Percentiles rank a stretch among this genome's conserved stretches.
These are phyloP conservation scores for Ceratocystis alfenasii DNA, from an alignment of 2,329 filamentous ascomycete genomes.

Conservation along the genomic window DNA sequence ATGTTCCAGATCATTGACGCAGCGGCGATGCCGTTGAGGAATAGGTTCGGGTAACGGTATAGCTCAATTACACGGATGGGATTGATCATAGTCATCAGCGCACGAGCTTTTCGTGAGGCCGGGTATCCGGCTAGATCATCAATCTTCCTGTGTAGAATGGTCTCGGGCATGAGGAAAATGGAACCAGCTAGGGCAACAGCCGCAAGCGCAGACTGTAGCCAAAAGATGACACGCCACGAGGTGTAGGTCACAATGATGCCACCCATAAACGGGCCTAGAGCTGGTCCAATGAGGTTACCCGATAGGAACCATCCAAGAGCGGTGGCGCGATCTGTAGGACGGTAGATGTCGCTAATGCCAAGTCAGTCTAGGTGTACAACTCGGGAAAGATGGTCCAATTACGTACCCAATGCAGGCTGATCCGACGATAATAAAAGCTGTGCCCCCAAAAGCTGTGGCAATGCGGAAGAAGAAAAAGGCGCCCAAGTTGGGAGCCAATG, in stretches of 20 bases:
- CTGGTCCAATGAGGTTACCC: slow-evolving; percentile 60
- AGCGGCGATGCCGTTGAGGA: slow-evolving; percentile 46
- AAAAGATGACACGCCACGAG: slow-evolving; percentile 65
- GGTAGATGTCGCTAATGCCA: slow-evolving; percentile 43
- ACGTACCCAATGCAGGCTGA: slow-evolving; percentile 53
- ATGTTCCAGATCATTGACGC: slow-evolving; percentile 63
- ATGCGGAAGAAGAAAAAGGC: slow-evolving; percentile 64
- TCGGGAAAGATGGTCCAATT: neutral
- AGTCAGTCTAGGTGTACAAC: neutral
- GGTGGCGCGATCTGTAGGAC: slow-evolving; percentile 56
- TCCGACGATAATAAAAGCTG: slow-evolving; percentile 60
- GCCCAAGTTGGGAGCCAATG: slow-evolving; percentile 56
- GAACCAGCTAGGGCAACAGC: slow-evolving; percentile 47
- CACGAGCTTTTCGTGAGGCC: slow-evolving; percentile 36
- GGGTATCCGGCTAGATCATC: slow-evolving; percentile 48
- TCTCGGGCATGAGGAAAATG: slow-evolving; percentile 59
- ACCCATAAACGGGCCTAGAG: slow-evolving; percentile 57
- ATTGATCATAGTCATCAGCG: slow-evolving; percentile 52
- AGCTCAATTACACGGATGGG: slow-evolving; percentile 52
- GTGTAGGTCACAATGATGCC: slow-evolving; percentile 66
- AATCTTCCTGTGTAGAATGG: slow-evolving; percentile 52
- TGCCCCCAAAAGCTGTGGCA: slow-evolving; percentile 63
- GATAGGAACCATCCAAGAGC: slow-evolving; percentile 63
- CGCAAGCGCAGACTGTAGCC: slow-evolving; percentile 59
- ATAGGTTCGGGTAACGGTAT: slow-evolving; percentile 57